phyloP scores from a whole-genome alignment of 23 red algal species.

The Gracilaria vermiculophylla region DNA sequence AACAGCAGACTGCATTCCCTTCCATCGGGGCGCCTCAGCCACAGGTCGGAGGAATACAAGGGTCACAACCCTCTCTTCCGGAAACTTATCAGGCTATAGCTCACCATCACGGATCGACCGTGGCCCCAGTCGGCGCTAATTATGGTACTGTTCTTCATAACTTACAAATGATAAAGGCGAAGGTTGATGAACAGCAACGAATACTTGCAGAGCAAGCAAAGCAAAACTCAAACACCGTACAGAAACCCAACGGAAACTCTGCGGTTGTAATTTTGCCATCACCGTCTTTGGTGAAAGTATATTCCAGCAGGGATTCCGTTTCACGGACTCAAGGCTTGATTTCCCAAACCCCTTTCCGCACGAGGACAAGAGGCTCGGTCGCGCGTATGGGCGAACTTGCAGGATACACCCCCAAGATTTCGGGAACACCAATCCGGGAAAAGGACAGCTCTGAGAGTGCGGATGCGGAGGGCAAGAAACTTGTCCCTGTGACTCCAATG shows the following conservation, averaged over 20 bases:
- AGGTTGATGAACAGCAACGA: conserved; percentile 37
- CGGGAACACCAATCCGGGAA: conserved; percentile 26
- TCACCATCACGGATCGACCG: conserved; percentile 34
- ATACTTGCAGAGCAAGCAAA: conserved; percentile 50
- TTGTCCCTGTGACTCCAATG: background rate
- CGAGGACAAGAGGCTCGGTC: conserved; percentile 42
- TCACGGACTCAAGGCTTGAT: background rate
- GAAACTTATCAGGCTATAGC: conserved; percentile 26
- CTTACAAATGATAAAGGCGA: conserved; percentile 34
- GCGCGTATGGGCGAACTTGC: conserved; percentile 2
- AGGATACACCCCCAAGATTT: conserved; percentile 2
- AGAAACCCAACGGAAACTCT: background rate
- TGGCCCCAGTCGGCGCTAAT: conserved; percentile 58
- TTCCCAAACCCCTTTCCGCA: conserved; percentile 26
- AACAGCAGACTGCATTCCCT: background rate
- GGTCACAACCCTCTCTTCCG: conserved; percentile 4
- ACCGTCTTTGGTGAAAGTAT: conserved; percentile 34
- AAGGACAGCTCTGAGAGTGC: background rate
- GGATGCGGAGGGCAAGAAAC: background rate
- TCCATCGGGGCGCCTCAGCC: background rate
- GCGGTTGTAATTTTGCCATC: conserved; percentile 48
- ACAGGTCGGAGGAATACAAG: background rate
- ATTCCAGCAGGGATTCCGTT: conserved; percentile 3
- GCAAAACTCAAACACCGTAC: background rate
- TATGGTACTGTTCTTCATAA: conserved; percentile 68